Evolutionary conservation across 768 basidiomycete genomes (phyloP), one percentile per base, ranked within the genome.

Genomic region (Panus rudis): DNA sequence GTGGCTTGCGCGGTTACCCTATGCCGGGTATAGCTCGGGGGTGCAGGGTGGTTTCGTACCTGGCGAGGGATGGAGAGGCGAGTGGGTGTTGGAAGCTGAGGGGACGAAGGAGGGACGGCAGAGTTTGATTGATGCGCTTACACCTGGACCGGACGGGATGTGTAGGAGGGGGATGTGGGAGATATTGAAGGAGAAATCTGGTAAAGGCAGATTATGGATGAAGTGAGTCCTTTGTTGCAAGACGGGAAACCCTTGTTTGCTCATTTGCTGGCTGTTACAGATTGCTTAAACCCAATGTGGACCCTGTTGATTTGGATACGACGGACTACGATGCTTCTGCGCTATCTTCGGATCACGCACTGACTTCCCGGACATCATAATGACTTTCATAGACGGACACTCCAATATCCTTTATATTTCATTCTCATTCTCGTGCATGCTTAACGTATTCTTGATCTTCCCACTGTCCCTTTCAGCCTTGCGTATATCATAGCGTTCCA

Each of bases 11-110:
- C 64, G 68, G 26, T 61, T 78, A 13, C 63, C 65, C 46, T 64
- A 64, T 43, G 62, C 53, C 41, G 58, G 50, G 50, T 20, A 7
- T 17, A 44, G 45, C 13, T 52, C 55, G 26, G 61, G 60, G 21
- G 46, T 42, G 31, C 56, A 37, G 44, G 52, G 48, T 25, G 52
- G 50, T 47, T 48, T 25, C 61, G 71, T 61, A 24, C 63, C 82
- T 19, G 79, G 82, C 11, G 73, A 75, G n/a, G 81, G 79, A 4
- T 84, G 87, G 80, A 66, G 71, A 24, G 81, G 81, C 7, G 82
- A 88, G 49, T 88, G 87, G 85, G 65, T 85, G 12, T 65, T 89
- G n/a, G 83, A 89, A 60, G 79, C 76, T 1, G 83, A 85, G 42
- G 87, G 85, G 1, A 89, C 85, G 14, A 67, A 62, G 24, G 84